Evolutionary conservation across 75 land plant species (phyloP).

Genomic region (Cunninghamia lanceolata): DNA sequence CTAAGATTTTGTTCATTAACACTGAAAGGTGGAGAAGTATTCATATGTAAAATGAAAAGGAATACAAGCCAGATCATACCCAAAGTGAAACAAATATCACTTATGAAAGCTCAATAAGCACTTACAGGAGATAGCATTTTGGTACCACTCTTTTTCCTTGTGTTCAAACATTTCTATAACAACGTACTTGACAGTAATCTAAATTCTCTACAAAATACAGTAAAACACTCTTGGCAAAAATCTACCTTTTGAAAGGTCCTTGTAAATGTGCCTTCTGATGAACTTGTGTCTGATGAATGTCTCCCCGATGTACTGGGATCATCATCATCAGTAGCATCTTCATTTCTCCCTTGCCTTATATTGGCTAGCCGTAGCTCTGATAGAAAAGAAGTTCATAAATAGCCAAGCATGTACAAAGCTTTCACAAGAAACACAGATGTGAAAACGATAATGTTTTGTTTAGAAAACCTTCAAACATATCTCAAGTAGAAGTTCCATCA

Average conservation of each 20-base stretch:
- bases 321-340: conserved; percentile 76
- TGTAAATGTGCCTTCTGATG: conserved; percentile 15
- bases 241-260: conserved; percentile 17
- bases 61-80: background rate
- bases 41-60: background rate
- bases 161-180: background rate
- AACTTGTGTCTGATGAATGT: conserved; percentile 29
- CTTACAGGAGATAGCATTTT: background rate
- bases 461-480: background rate
- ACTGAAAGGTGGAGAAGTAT: background rate
- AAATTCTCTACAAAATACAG: background rate
- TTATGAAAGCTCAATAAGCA: background rate
- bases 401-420: background rate
- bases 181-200: background rate
- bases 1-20: background rate
- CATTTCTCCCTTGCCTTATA: conserved; percentile 44
- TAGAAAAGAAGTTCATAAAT: background rate
- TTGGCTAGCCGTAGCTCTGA: conserved; percentile 78
- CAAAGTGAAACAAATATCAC: background rate
- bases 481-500: background rate
- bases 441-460: background rate
- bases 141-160: background rate
- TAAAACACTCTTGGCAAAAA: background rate
- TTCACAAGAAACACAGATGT: background rate
- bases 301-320: conserved; percentile 84